Evolutionary conservation across 2,329 filamentous ascomycete genomes (phyloP), one percentile per base, ranked within the genome.

Genomic region (Aspergillus melleus): DNA sequence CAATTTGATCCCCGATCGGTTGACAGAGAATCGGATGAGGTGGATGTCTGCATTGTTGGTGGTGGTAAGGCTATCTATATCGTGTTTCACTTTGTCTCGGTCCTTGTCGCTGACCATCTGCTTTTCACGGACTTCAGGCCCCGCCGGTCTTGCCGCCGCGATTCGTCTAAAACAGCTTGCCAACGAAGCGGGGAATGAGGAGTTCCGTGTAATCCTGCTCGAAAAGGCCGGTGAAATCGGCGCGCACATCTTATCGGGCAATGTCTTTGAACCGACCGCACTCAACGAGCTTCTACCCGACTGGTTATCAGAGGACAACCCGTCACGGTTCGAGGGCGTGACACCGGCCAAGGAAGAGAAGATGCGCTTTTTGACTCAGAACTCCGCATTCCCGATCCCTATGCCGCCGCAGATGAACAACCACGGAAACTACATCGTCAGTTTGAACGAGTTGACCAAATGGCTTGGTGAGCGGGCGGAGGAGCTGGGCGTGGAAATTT

Each of bases 391-490:
- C 59, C 91, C 92, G 6, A 81, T 98, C 55, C 95, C 94, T 1
- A 87, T 89, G 12, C 95, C 95, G 49, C 95, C 95, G 32, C 95
- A 98, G 80, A 99, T 99, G 95, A 87, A 93, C 81, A 99, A 99
- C 75, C 86, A 96, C 71, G 95, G 95, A 67, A 99, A 99, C 79
- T 98, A 96, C 77, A 99, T 99, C 67, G 88, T 99, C 71, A 96
- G 91, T 72, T 80, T 99, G 70, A 98, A 96, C 76, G 91, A 98
- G 76, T 89, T 99, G 72, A 90, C 90, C 59, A 96, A 94, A 78
- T 99, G 95, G 95, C 83, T 99, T 2, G 93, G 91, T 52, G 95
- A 98, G 75, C 87, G 94, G 52, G 95, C 95, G n/a, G 95, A 99
- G 78, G 95, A 98, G 78, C 73, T 96, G 30, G 95, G 95, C 32